These are phyloP conservation scores for Naegleria lovaniensis DNA, from an alignment of 208 protist species.

Conservation along the genomic window DNA sequence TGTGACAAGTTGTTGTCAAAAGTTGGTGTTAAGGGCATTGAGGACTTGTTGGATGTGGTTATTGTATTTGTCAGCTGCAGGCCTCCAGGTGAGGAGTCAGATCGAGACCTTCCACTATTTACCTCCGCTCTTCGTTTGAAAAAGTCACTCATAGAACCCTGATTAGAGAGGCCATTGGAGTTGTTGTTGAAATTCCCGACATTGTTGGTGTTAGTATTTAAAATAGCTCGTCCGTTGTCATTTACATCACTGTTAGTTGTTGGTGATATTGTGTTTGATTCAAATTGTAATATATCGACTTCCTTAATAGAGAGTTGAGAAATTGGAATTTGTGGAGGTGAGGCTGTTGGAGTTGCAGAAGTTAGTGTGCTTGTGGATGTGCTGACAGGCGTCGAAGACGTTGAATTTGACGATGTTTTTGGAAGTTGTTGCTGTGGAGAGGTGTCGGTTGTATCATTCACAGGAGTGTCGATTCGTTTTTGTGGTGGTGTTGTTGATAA, in stretches of 20 bases:
- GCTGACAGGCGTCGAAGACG: no score
- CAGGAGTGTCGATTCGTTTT: no score
- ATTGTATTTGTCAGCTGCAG: neutral
- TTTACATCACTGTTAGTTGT: neutral
- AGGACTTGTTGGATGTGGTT: no score
- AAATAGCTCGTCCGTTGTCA: neutral
- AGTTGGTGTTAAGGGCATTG: neutral
- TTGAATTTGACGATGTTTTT: neutral
- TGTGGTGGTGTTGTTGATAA: no score
- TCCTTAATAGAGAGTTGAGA: neutral
- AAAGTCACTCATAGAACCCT: neutral
- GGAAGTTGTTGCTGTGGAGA: neutral
- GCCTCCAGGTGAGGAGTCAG: neutral
- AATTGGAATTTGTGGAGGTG: neutral
- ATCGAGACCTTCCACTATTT: neutral
- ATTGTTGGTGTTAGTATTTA: neutral
- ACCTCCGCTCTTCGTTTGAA: neutral
- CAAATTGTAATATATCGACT: neutral
- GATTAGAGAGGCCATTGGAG: neutral
- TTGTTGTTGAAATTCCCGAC: neutral
- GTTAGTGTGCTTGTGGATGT: no score
- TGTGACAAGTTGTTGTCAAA: neutral
- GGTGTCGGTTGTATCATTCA: neutral
- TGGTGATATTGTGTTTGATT: no score
- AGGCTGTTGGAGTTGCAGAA: no score